These are phyloP conservation scores for Carex kokanica DNA, from an alignment of 176 grass and related monocot genomes.

Conservation along the genomic window DNA sequence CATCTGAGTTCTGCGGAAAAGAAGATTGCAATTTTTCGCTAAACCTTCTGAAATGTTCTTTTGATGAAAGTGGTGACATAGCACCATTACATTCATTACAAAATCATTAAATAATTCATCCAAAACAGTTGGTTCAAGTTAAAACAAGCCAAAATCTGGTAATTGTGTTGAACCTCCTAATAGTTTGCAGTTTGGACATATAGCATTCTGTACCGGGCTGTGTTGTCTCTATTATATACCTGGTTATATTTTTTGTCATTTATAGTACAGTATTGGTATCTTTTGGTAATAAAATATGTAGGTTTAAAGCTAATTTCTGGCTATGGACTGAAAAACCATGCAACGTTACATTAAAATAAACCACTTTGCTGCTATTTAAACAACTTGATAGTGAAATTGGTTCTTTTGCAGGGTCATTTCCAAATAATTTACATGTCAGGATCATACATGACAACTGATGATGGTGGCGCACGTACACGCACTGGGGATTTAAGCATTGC, in stretches of 20 bases:
- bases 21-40: background rate
- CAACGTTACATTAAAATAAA: background rate
- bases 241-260: background rate
- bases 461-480: slow-evolving; percentile 47
- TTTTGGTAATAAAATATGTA: background rate
- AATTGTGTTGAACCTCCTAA: background rate
- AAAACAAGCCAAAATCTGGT: background rate
- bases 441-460: slow-evolving; percentile 69
- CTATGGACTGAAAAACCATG: background rate
- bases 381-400: background rate
- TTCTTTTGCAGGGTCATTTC: slow-evolving; percentile 73
- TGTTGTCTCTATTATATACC: background rate
- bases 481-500: slow-evolving; percentile 82
- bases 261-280: background rate
- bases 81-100: background rate
- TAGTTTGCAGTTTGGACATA: background rate
- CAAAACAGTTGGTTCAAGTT: background rate
- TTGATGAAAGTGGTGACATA: background rate
- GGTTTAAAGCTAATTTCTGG: background rate
- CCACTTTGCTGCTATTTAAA: background rate
- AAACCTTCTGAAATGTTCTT: background rate
- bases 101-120: background rate
- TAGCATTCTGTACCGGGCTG: background rate
- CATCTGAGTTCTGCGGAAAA: background rate
- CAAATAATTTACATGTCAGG: slow-evolving; percentile 91